Conservation (phyloP, 768 basidiomycete species). For the Serendipita sp. region DNA sequence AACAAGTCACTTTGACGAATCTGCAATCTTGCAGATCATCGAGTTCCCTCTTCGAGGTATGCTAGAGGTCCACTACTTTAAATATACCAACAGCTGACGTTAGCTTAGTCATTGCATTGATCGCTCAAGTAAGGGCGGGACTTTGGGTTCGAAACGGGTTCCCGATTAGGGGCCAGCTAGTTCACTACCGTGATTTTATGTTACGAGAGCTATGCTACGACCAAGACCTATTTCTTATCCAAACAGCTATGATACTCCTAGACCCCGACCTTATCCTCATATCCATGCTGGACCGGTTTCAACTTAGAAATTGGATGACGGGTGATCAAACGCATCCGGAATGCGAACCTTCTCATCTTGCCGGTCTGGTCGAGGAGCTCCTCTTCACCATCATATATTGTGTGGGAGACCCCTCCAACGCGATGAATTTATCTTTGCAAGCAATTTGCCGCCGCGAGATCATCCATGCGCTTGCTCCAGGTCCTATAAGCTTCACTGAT, state of each 20-base stretch:
- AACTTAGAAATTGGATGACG: slow-evolving; percentile 62
- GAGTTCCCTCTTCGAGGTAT: slow-evolving; percentile 81
- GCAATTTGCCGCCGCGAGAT: slow-evolving; percentile 65
- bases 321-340: slow-evolving; percentile 38
- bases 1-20: slow-evolving; percentile 39
- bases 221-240: slow-evolving; percentile 82
- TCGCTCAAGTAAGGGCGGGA: slow-evolving; percentile 86
- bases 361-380: slow-evolving; percentile 82
- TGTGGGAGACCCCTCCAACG: slow-evolving; percentile 63
- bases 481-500: slow-evolving; percentile 78
- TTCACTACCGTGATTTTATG: slow-evolving; percentile 93
- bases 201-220: slow-evolving; percentile 93
- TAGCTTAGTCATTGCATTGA: slow-evolving; percentile 59
- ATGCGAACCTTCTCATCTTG: slow-evolving; percentile 56
- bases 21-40: slow-evolving; percentile 55
- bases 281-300: slow-evolving; percentile 80
- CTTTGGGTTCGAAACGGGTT: slow-evolving; percentile 98
- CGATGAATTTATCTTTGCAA: slow-evolving; percentile 47
- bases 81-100: background rate
- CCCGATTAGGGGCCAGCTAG: slow-evolving; percentile 81
- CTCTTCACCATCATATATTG: slow-evolving; percentile 77
- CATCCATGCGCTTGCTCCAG: slow-evolving; percentile 77
- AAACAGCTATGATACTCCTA: slow-evolving; percentile 61
- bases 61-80: slow-evolving; percentile 14
- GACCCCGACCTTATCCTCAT: slow-evolving; percentile 61